Base-by-base conservation (phyloP, 495 filamentous ascomycete genomes). In the Ramalina intermedia region DNA sequence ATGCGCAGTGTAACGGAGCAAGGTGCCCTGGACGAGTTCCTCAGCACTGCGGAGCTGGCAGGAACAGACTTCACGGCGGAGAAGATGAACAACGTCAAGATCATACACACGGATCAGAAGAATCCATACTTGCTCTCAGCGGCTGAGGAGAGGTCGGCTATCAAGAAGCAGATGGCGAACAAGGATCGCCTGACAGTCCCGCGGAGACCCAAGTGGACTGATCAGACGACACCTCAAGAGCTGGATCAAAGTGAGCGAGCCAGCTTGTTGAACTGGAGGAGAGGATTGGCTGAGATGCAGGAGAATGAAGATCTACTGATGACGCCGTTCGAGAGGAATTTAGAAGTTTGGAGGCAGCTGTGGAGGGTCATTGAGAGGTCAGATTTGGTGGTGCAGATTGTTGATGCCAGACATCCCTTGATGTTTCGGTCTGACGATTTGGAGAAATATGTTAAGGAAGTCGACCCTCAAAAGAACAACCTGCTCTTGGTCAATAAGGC, bases 1-100 rank as follows among this genome's bases (percentile, higher is more conserved):
- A 96, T 98, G 90, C 86, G 89, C 66, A 90, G 84, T 68, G 84
- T 96, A 55, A 99, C 93, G 21, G 90, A 96, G 71, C 93, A 99
- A 68, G 90, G 80, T 49, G 87, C 90, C 36, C 78, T 98, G 45
- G 91, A 98, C 66, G 82, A 85, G 56, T 86, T 87, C 61, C 69
- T 86, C 44, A 79, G 69, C 45, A 96, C 90, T 24, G 90, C 90
- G 54, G 88, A 96, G 66, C 72, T 99, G 55, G 93, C 93, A 17
- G 89, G 87, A 42, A 99, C 93, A 50, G 93, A 99, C 61, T 99
- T 99, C 63, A 94, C 91, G 6, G 93, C 93, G 35, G 91, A 99
- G 73, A 95, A 96, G 72, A 84, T 93, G 76, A 94, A 87, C 65
- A 95, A 90, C 62, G 84, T 96, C 63, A 94, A 95, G 67, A 95